Conservation (phyloP, 768 basidiomycete species). For the Hericium coralloides region DNA sequence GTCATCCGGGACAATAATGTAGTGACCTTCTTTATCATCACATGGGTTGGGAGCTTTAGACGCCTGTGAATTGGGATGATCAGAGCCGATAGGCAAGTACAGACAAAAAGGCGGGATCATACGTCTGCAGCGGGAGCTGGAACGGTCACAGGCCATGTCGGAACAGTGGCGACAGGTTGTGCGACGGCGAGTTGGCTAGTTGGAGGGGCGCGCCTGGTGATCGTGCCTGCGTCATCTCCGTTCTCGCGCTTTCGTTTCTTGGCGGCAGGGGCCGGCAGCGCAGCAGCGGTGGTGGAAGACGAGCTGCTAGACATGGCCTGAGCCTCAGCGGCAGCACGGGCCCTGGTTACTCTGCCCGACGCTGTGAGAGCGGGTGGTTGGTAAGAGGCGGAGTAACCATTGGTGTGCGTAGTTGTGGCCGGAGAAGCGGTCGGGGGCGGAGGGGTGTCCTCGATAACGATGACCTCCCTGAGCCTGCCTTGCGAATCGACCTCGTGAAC, state of each 20-base stretch:
- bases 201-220: conserved; percentile 51
- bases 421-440: conserved; percentile 76
- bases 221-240: conserved; percentile 64
- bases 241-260: conserved; percentile 83
- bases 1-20: conserved; percentile 89
- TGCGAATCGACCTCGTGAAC: conserved; percentile 79
- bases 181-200: conserved; percentile 42
- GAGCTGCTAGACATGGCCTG: conserved; percentile 61
- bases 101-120: conserved; percentile 24
- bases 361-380: conserved; percentile 70
- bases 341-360: conserved; percentile 67
- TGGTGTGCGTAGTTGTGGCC: conserved; percentile 53
- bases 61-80: conserved; percentile 33
- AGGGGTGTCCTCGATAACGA: conserved; percentile 90
- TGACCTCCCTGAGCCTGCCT: conserved; percentile 74
- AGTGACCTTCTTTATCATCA: conserved; percentile 98
- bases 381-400: conserved; percentile 69
- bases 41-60: conserved; percentile 65
- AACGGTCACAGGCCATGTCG: conserved; percentile 62
- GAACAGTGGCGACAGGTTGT: conserved; percentile 32
- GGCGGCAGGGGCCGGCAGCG: conserved; percentile 56
- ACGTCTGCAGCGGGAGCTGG: conserved; percentile 63
- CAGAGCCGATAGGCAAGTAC: conserved; percentile 20
- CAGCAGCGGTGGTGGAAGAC: conserved; percentile 39
- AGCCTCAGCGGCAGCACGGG: conserved; percentile 80